Percentiles rank a stretch among this genome's conserved stretches.
phyloP scores from a whole-genome alignment of 139 green algal species.

The Yamagishiella unicocca region DNA sequence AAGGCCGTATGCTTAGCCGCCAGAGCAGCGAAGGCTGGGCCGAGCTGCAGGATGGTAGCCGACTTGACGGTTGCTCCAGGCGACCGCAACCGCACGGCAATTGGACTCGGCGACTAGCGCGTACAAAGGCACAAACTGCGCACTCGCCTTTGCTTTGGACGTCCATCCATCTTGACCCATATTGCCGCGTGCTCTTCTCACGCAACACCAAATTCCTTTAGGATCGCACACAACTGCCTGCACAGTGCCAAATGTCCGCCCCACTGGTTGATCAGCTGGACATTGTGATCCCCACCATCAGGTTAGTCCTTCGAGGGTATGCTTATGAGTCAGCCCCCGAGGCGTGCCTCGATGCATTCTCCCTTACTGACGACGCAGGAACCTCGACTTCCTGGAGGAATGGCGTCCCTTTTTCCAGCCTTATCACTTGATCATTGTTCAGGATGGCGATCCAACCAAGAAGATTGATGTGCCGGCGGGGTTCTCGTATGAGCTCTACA shows the following conservation, averaged over 20 bases:
- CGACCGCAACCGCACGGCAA: no score
- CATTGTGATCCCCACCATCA: constrained; percentile 38
- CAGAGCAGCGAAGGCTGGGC: no score
- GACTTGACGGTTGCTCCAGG: no score
- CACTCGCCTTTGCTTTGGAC: no score
- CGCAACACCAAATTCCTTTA: not conserved
- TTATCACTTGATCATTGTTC: constrained; percentile 94
- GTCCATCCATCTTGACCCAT: no score
- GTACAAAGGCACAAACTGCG: no score
- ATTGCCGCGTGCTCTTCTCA: no score
- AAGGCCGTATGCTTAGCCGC: no score
- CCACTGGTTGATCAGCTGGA: constrained; percentile 33
- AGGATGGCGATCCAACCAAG: constrained; percentile 91
- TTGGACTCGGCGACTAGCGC: no score
- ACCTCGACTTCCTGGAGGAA: constrained; percentile 86
- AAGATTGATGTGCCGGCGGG: constrained; percentile 86
- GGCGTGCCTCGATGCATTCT: not conserved
- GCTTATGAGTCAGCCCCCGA: no score
- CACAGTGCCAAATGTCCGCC: not conserved
- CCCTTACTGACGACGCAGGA: not conserved
- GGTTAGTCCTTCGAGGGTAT: not conserved
- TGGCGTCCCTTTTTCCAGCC: constrained; percentile 92
- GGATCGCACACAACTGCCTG: constrained; percentile 20
- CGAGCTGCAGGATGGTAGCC: no score
- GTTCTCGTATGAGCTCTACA: constrained; percentile 97